Evolutionary conservation across 371 early-diverging fungal species (phyloP).

Genomic region (Chytridium lagenaria): DNA sequence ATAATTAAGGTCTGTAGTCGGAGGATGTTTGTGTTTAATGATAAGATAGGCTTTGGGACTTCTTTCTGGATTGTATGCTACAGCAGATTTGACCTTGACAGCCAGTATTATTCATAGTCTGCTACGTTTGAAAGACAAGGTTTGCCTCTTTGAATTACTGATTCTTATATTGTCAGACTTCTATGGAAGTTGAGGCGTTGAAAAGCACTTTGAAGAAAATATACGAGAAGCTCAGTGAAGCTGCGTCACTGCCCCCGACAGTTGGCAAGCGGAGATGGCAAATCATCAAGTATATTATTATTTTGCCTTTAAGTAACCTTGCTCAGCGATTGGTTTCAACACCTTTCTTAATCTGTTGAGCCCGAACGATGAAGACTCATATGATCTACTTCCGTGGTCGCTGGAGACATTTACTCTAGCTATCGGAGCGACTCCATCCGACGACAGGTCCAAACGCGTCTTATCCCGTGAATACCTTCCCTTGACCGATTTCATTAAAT

Average conservation of each 20-base stretch:
- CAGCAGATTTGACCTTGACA: constrained; percentile 48
- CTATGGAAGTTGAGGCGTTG: constrained; percentile 49
- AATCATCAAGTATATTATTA: too few relatives aligned
- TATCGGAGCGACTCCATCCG: constrained; percentile 5
- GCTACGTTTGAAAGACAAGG: constrained; percentile 52
- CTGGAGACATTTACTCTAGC: constrained; percentile 46
- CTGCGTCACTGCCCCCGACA: constrained; percentile 15
- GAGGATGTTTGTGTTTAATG: not conserved
- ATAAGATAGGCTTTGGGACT: constrained; percentile 47
- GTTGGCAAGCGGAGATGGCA: too few relatives aligned
- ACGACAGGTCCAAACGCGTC: not conserved
- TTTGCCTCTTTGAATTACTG: constrained; percentile 10
- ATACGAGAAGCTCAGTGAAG: constrained; percentile 47
- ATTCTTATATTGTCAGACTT: too few relatives aligned
- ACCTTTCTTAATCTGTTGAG: constrained; percentile 51
- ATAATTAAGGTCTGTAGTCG: constrained; percentile 50
- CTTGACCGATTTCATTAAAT: constrained; percentile 48
- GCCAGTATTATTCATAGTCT: constrained; percentile 48
- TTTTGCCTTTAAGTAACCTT: too few relatives aligned
- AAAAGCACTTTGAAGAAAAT: constrained; percentile 50
- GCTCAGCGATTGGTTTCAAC: constrained; percentile 36
- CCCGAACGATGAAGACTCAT: constrained; percentile 54
- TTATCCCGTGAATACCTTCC: constrained; percentile 26
- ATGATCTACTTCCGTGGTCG: constrained; percentile 60
- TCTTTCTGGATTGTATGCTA: constrained; percentile 51